phyloP scores from a whole-genome alignment of 1,139 yeast genomes.

The Suhomyces kunorum region DNA sequence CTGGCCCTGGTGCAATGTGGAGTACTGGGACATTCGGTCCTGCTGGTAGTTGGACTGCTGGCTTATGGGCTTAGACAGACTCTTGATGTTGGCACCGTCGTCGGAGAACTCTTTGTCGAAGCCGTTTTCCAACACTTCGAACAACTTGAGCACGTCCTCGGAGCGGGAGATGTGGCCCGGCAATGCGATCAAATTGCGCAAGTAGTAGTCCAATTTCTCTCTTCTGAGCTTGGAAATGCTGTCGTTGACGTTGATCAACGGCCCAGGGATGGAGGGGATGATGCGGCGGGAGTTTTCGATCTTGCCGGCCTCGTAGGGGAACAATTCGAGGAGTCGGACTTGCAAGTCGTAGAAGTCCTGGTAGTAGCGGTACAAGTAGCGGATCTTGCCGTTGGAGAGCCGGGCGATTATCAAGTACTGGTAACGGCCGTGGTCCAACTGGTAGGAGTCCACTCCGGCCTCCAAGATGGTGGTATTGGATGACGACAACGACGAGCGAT shows the following conservation, averaged over 20 bases:
- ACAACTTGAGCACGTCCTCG: constrained; percentile 67
- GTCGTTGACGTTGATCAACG: constrained; percentile 88
- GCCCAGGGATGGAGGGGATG: constrained; percentile 95
- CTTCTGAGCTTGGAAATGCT: constrained; percentile 82
- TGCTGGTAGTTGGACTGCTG: constrained; percentile 46
- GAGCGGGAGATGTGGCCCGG: constrained; percentile 78
- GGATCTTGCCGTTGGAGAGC: constrained; percentile 64
- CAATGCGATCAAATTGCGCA: constrained; percentile 69
- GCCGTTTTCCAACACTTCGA: constrained; percentile 66
- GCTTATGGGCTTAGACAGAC: constrained; percentile 42
- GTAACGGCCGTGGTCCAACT: constrained; percentile 82
- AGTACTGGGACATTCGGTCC: constrained; percentile 47
- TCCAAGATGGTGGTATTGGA: constrained; percentile 44
- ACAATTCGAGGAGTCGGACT: constrained; percentile 75
- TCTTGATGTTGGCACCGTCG: constrained; percentile 19
- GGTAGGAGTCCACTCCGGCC: constrained; percentile 79
- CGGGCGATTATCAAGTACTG: constrained; percentile 80
- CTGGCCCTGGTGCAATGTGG: constrained; percentile 25
- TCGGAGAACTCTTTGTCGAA: constrained; percentile 50
- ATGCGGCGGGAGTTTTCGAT: constrained; percentile 70
- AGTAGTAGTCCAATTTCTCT: constrained; percentile 81
- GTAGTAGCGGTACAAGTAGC: constrained; percentile 83
- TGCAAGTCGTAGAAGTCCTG: constrained; percentile 97
- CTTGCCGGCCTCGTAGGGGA: constrained; percentile 93
- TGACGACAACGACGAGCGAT: constrained; percentile 38